Evolutionary conservation across 805 yeast genomes (phyloP).

Genomic region (Komagataella phaffii): DNA sequence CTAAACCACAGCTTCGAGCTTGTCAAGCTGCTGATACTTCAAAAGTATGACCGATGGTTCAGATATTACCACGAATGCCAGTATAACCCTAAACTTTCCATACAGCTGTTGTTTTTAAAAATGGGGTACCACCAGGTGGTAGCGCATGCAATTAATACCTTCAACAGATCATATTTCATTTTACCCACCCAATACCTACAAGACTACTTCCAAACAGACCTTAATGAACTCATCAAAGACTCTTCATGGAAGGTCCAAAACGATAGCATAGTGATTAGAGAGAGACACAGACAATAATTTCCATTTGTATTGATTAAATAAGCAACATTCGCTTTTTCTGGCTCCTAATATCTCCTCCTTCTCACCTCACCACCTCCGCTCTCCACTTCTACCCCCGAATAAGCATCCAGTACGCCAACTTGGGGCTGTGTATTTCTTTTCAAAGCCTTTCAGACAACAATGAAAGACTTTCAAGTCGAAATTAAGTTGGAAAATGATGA

Average conservation of each 20-base stretch:
- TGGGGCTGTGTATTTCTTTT: neutral
- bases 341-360: neutral
- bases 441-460: neutral
- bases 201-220: neutral
- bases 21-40: neutral
- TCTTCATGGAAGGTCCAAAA: neutral
- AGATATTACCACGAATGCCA: neutral
- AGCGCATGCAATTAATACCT: constrained; percentile 16
- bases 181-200: constrained; percentile 4
- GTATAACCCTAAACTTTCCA: neutral
- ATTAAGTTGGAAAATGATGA: neutral
- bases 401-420: neutral
- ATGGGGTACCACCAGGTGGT: constrained; percentile 24
- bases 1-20: neutral
- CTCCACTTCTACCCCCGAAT: neutral
- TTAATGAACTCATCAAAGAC: neutral
- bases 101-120: constrained; percentile 17
- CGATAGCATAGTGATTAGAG: neutral
- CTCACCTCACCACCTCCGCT: neutral
- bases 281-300: neutral
- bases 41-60: neutral
- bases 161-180: constrained; percentile 26
- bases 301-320: neutral
- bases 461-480: neutral
- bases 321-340: neutral